Evolutionary conservation across 768 basidiomycete genomes (phyloP).

Genomic region (Pleurotus eryngii): DNA sequence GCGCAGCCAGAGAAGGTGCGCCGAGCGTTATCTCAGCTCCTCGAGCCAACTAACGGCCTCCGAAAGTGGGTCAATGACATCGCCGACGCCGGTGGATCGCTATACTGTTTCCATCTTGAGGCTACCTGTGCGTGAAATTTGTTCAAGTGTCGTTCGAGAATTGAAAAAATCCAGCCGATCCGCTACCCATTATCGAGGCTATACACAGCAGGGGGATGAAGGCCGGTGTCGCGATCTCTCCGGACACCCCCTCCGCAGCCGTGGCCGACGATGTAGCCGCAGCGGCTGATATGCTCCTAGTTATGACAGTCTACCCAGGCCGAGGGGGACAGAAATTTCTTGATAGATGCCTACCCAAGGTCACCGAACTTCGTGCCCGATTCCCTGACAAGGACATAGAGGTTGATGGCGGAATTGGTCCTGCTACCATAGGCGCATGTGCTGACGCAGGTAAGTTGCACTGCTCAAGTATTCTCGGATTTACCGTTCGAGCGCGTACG

Average conservation of each 20-base stretch:
- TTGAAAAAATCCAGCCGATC: slow-evolving; percentile 45
- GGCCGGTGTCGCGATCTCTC: slow-evolving; percentile 95
- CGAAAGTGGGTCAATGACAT: slow-evolving; percentile 95
- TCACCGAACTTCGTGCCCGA: slow-evolving; percentile 80
- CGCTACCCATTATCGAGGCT: slow-evolving; percentile 69
- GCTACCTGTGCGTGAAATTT: slow-evolving; percentile 64
- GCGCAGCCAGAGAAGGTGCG: slow-evolving; percentile 82
- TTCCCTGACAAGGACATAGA: slow-evolving; percentile 97
- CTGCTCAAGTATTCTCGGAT: neutral
- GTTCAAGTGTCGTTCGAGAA: slow-evolving; percentile 1
- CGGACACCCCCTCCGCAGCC: slow-evolving; percentile 84
- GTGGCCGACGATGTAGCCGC: slow-evolving; percentile 85
- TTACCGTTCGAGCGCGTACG: neutral
- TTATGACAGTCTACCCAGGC: slow-evolving; percentile 98
- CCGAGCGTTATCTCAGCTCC: too few species aligned
- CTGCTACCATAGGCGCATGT: slow-evolving; percentile 82
- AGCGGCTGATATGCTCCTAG: slow-evolving; percentile 90
- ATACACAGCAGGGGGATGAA: slow-evolving; percentile 88
- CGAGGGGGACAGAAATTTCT: slow-evolving; percentile 97
- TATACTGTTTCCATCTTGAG: slow-evolving; percentile 97
- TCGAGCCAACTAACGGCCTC: too few species aligned
- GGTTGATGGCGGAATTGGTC: slow-evolving; percentile 97
- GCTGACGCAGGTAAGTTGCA: slow-evolving; percentile 73
- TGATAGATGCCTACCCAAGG: slow-evolving; percentile 89
- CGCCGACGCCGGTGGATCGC: slow-evolving; percentile 89